phyloP scores from a whole-genome alignment of 768 basidiomycete species.

The Psilocybe sp. region DNA sequence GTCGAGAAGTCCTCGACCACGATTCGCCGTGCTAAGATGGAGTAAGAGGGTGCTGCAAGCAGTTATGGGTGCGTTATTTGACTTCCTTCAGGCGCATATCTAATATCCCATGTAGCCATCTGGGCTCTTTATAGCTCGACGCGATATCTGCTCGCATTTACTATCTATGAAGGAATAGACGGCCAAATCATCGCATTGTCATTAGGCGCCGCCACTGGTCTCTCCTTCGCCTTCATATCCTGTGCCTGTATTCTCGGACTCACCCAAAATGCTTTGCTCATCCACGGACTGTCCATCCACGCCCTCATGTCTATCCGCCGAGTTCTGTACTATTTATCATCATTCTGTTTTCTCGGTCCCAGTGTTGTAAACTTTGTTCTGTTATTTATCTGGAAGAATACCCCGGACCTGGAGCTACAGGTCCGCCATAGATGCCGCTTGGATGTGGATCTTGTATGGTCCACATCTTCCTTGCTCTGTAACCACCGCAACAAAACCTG shows the following conservation, averaged over 20 bases:
- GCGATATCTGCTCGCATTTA: slow-evolving; percentile 64
- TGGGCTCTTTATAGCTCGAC: slow-evolving; percentile 64
- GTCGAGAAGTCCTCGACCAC: slow-evolving; percentile 20
- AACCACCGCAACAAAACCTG: slow-evolving; percentile 34
- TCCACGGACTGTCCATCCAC: slow-evolving; percentile 31
- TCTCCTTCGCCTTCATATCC: slow-evolving; percentile 40
- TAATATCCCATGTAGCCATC: slow-evolving; percentile 30
- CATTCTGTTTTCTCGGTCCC: slow-evolving; percentile 48
- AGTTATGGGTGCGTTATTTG: slow-evolving; percentile 33
- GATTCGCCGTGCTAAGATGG: slow-evolving; percentile 25
- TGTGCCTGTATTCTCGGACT: slow-evolving; percentile 39
- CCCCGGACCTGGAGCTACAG: slow-evolving; percentile 32
- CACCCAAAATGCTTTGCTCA: slow-evolving; percentile 38
- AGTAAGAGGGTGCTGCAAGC: slow-evolving; percentile 32
- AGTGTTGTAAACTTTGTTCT: slow-evolving; percentile 57
- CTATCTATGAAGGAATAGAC: slow-evolving; percentile 35
- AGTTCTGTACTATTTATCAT: slow-evolving; percentile 40
- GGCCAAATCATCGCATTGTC: slow-evolving; percentile 46
- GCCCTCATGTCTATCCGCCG: slow-evolving; percentile 31
- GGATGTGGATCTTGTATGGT: slow-evolving; percentile 72
- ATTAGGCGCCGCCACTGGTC: slow-evolving; percentile 46
- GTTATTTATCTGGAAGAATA: slow-evolving; percentile 51
- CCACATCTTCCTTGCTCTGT: slow-evolving; percentile 29
- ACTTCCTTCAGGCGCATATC: not conserved
- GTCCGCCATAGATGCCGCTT: slow-evolving; percentile 48